These are phyloP conservation scores for Chaetomium sp. DNA, from an alignment of 2,329 filamentous ascomycete genomes.

Conservation along the genomic window DNA sequence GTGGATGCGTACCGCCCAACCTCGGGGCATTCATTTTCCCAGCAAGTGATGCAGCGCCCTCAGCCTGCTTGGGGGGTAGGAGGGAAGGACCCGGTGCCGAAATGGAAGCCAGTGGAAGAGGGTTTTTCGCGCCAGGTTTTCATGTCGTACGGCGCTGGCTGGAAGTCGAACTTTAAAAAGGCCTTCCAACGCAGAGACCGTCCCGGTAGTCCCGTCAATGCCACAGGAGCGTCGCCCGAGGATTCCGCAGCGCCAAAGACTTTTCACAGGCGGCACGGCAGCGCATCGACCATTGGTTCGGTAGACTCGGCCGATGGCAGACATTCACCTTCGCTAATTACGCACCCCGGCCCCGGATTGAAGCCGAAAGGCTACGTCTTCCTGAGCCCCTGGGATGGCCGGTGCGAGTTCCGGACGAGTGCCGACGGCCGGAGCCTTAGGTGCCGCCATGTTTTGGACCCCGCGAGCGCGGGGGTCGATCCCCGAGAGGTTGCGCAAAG, in stretches of 20 bases:
- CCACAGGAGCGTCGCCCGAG: conserved; percentile 14
- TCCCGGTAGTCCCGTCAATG: conserved; percentile 33
- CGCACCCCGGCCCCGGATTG: conserved; percentile 50
- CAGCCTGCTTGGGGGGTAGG: not conserved
- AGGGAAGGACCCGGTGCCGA: not conserved
- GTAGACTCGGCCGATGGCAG: conserved; percentile 34
- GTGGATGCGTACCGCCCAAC: conserved; percentile 38
- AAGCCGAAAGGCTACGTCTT: conserved; percentile 74
- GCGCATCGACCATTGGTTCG: conserved; percentile 42
- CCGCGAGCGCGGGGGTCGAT: conserved; percentile 46
- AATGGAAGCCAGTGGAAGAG: conserved; percentile 29
- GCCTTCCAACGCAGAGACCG: conserved; percentile 46
- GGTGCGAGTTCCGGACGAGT: conserved; percentile 82
- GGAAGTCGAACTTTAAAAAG: conserved; percentile 50
- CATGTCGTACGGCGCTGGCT: conserved; percentile 59
- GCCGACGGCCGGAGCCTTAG: conserved; percentile 72
- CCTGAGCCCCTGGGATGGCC: conserved; percentile 80
- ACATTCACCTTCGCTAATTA: conserved; percentile 37
- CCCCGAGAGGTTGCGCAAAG: conserved; percentile 46
- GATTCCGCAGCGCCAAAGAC: conserved; percentile 33
- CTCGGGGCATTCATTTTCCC: conserved; percentile 27
- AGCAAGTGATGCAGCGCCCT: conserved; percentile 19
- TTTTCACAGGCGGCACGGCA: conserved; percentile 39
- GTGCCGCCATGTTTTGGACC: conserved; percentile 71
- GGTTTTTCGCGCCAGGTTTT: conserved; percentile 58